Percentiles rank a stretch among this genome's conserved stretches.
phyloP scores from a whole-genome alignment of 2,329 filamentous ascomycete species.

The Diplodia sapinea region DNA sequence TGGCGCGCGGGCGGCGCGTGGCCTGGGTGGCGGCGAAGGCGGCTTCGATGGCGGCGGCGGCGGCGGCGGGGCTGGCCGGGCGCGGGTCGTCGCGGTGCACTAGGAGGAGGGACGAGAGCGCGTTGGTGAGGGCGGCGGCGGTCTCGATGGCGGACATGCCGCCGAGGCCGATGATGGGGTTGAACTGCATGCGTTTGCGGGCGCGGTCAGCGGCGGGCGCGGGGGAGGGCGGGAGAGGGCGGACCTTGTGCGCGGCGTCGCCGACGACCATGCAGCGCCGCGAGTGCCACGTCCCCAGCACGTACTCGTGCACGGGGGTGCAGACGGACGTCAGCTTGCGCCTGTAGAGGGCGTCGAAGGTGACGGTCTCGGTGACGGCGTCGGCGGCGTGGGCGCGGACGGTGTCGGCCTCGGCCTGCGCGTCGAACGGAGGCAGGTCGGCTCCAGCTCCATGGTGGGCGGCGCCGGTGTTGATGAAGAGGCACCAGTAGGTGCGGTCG shows the following conservation, averaged over 20 bases:
- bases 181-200: neutral
- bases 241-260: constrained; percentile 17
- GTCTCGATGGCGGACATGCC: constrained; percentile 19
- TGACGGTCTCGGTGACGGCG: constrained; percentile 4
- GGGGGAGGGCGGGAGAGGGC: too few relatives aligned
- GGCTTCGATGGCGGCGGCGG: neutral
- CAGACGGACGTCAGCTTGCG: constrained; percentile 5
- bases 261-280: constrained; percentile 17
- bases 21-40: neutral
- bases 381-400: neutral
- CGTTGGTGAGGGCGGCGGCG: constrained; percentile 1
- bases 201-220: too few relatives aligned
- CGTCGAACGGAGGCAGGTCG: neutral
- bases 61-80: too few relatives aligned
- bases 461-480: neutral
- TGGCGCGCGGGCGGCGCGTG: neutral
- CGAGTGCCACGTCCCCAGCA: neutral
- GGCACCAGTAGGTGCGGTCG: constrained; percentile 10
- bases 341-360: constrained; percentile 6
- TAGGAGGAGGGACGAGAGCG: too few relatives aligned
- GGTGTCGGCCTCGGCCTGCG: neutral
- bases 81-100: too few relatives aligned
- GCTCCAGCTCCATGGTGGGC: neutral
- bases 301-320: constrained; percentile 10
- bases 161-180: constrained; percentile 15